These are phyloP conservation scores for Sarocladiaceae sp. DNA, from an alignment of 2,329 filamentous ascomycete species.

Conservation along the genomic window DNA sequence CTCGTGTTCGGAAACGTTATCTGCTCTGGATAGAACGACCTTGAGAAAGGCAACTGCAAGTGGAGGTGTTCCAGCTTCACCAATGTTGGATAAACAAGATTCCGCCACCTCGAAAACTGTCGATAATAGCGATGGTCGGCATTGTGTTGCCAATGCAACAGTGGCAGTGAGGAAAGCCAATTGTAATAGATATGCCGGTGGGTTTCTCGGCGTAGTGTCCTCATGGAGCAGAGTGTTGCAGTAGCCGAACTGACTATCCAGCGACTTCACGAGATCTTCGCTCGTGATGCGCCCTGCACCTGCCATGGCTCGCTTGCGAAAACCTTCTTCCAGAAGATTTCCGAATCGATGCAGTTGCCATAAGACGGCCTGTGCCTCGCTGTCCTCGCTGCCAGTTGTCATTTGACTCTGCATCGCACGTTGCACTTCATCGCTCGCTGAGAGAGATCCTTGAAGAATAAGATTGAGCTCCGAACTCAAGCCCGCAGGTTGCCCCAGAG, in stretches of 20 bases:
- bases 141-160: conserved; percentile 25
- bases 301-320: conserved; percentile 15
- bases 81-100: conserved; percentile 27
- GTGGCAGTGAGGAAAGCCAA: conserved; percentile 33
- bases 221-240: conserved; percentile 34
- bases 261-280: conserved; percentile 25
- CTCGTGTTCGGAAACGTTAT: conserved; percentile 29
- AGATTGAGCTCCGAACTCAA: conserved; percentile 40
- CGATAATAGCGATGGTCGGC: conserved; percentile 30
- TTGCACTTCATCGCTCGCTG: conserved; percentile 12
- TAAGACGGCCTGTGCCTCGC: conserved; percentile 35
- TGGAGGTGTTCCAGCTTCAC: conserved; percentile 28
- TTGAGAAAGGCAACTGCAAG: conserved; percentile 28
- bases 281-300: conserved; percentile 14
- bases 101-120: conserved; percentile 32
- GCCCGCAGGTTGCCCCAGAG: conserved; percentile 45
- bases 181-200: conserved; percentile 32
- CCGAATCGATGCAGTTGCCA: conserved; percentile 37
- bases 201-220: conserved; percentile 27
- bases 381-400: conserved; percentile 10
- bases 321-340: conserved; percentile 25
- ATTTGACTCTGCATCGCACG: neutral
- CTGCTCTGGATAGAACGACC: conserved; percentile 25
- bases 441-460: conserved; percentile 15
- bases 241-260: conserved; percentile 31